phyloP scores from a whole-genome alignment of 352 stramenopile species.

The Thraustotheca clavata region DNA sequence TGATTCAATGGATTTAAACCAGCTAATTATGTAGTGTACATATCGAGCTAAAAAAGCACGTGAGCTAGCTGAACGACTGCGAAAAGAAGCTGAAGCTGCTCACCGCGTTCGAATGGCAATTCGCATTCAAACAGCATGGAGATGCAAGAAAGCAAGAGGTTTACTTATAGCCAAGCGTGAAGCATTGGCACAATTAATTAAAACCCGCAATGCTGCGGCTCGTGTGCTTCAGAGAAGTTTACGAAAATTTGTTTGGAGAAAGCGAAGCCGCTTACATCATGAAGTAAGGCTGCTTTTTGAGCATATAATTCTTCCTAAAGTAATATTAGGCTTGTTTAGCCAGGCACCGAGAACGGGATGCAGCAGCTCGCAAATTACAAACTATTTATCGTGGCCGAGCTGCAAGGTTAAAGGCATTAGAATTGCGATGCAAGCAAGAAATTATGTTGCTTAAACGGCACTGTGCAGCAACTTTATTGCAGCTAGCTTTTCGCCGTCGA shows the following conservation, averaged over 20 bases:
- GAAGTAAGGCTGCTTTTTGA: not conserved
- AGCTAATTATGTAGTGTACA: not conserved
- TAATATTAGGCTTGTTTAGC: not conserved
- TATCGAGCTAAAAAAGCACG: slow-evolving; percentile 12
- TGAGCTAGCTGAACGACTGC: not conserved
- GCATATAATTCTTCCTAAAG: not conserved
- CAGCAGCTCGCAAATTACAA: slow-evolving; percentile 14
- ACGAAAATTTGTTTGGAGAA: not conserved
- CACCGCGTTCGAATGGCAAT: slow-evolving; percentile 12
- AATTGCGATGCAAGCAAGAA: not conserved
- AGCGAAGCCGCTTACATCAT: not conserved
- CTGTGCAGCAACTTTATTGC: not conserved
- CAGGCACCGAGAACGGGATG: not conserved
- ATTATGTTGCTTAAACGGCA: not conserved
- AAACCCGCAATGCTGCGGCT: not conserved
- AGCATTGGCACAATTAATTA: not conserved
- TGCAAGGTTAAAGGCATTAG: not conserved
- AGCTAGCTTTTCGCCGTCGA: slow-evolving; percentile 10
- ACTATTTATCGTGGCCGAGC: slow-evolving; percentile 8
- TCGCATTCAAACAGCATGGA: slow-evolving; percentile 14
- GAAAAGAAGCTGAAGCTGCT: not conserved
- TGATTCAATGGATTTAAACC: not conserved
- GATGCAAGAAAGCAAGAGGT: not conserved
- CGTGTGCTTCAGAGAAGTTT: not conserved
- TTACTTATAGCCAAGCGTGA: slow-evolving; percentile 9